These are phyloP conservation scores for Kitagawia praeruptora DNA, from an alignment of 129 eudicot genomes.

Conservation along the genomic window DNA sequence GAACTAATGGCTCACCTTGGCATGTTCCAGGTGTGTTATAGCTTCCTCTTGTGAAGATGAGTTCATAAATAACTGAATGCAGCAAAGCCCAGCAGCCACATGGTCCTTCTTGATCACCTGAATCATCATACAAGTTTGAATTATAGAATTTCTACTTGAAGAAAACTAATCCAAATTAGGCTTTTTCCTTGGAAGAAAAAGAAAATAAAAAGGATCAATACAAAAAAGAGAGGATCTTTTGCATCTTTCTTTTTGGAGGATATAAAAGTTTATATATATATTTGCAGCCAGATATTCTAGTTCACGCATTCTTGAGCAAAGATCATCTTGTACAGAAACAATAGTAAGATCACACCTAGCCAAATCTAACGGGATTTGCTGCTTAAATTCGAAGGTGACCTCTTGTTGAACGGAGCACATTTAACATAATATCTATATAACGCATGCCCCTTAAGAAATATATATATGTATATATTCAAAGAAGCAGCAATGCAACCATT, in stretches of 20 bases:
- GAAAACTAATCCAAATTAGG: background rate
- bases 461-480: background rate
- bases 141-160: background rate
- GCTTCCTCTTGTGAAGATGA: conserved; percentile 89
- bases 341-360: background rate
- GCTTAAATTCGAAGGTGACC: no score
- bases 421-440: background rate
- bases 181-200: background rate
- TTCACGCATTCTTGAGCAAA: background rate
- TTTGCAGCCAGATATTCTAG: background rate
- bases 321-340: background rate
- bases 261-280: background rate
- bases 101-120: conserved; percentile 94
- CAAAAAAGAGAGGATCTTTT: background rate
- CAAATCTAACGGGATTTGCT: background rate
- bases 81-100: conserved; percentile 98
- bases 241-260: background rate
- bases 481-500: background rate
- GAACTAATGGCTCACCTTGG: conserved; percentile 43
- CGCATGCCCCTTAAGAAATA: background rate
- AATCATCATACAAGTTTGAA: conserved; percentile 21
- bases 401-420: no score
- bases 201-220: background rate
- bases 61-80: conserved; percentile 90
- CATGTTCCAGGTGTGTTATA: conserved; percentile 78